Conservation (phyloP, 2,329 filamentous ascomycete species). For the Diaporthe sp. region DNA sequence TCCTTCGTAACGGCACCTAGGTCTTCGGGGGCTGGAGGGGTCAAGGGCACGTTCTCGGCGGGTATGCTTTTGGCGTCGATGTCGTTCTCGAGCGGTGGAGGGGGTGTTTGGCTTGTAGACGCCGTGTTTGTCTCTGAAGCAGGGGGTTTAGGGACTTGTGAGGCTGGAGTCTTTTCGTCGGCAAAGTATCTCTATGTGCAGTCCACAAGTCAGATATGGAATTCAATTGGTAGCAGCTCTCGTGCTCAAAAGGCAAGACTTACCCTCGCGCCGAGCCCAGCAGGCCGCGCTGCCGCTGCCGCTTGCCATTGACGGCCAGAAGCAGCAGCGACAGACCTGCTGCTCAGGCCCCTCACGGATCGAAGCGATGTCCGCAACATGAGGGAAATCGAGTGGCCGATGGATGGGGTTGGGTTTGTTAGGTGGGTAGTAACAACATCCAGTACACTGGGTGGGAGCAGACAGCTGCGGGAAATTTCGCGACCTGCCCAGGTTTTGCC, state of each 20-base stretch:
- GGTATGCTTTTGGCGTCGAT: slow-evolving; percentile 56
- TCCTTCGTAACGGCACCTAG: slow-evolving; percentile 31
- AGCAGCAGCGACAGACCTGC: slow-evolving; percentile 66
- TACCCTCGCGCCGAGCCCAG: slow-evolving; percentile 58
- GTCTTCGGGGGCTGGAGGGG: slow-evolving; percentile 56
- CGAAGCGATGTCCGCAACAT: slow-evolving; percentile 80
- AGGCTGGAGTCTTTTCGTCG: slow-evolving; percentile 65
- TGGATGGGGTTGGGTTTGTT: slow-evolving; percentile 33
- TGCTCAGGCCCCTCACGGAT: slow-evolving; percentile 72
- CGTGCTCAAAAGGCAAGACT: slow-evolving; percentile 44
- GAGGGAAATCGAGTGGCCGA: slow-evolving; percentile 65
- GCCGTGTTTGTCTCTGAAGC: slow-evolving; percentile 66
- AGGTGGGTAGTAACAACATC: slow-evolving; percentile 29
- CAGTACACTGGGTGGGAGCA: slow-evolving; percentile 11
- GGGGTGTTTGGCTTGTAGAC: slow-evolving; percentile 58
- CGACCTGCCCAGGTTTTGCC: slow-evolving; percentile 42
- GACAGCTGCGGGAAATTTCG: slow-evolving; percentile 42
- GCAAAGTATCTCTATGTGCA: slow-evolving; percentile 69
- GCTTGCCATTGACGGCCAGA: slow-evolving; percentile 72
- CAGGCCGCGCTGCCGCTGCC: slow-evolving; percentile 53
- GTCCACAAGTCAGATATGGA: slow-evolving; percentile 39
- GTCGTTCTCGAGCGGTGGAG: slow-evolving; percentile 51
- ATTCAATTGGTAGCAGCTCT: slow-evolving; percentile 35
- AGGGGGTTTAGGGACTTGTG: slow-evolving; percentile 65
- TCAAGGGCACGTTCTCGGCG: slow-evolving; percentile 55